Evolutionary conservation across 305 asterid species (phyloP).

Genomic region (Coffea humblotiana): DNA sequence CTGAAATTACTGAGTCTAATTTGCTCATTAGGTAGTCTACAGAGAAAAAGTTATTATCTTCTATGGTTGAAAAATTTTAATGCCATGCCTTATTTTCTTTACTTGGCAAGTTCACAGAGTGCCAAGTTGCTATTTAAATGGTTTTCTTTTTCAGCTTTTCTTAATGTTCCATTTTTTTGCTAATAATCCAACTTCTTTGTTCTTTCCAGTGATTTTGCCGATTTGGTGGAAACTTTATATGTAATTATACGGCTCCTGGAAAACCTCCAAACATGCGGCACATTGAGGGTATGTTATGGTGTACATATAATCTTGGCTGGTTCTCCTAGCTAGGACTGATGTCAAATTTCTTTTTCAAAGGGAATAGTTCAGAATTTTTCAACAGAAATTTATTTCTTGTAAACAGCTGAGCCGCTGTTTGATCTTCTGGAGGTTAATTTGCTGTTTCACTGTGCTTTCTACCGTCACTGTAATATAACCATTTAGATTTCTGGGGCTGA

Average conservation of each 20-base stretch:
- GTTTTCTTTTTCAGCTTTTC: not conserved
- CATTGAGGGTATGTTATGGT: slow-evolving; percentile 67
- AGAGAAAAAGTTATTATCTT: too few relatives aligned
- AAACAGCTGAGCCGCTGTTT: not conserved
- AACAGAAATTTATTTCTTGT: not conserved
- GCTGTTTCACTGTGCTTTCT: not conserved
- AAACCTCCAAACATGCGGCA: slow-evolving; percentile 83
- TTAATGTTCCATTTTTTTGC: not conserved
- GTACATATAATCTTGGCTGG: slow-evolving; percentile 5
- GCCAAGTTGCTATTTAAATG: not conserved
- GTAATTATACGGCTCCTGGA: slow-evolving; percentile 80
- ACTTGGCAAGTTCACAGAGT: too few relatives aligned
- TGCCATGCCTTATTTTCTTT: too few relatives aligned
- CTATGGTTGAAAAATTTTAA: too few relatives aligned
- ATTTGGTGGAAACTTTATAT: slow-evolving; percentile 84
- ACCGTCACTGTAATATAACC: not conserved
- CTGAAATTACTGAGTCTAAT: too few relatives aligned
- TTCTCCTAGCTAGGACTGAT: not conserved
- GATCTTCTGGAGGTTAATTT: not conserved
- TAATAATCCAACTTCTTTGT: slow-evolving; percentile 7
- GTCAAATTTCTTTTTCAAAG: not conserved
- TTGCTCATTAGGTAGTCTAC: too few relatives aligned
- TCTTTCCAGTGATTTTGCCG: slow-evolving; percentile 82
- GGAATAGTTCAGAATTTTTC: not conserved
- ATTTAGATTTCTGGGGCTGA: not conserved